Evolutionary conservation across 139 green algal species (phyloP), one percentile per base, ranked within the genome.

Genomic region (Choricystis sp.): DNA sequence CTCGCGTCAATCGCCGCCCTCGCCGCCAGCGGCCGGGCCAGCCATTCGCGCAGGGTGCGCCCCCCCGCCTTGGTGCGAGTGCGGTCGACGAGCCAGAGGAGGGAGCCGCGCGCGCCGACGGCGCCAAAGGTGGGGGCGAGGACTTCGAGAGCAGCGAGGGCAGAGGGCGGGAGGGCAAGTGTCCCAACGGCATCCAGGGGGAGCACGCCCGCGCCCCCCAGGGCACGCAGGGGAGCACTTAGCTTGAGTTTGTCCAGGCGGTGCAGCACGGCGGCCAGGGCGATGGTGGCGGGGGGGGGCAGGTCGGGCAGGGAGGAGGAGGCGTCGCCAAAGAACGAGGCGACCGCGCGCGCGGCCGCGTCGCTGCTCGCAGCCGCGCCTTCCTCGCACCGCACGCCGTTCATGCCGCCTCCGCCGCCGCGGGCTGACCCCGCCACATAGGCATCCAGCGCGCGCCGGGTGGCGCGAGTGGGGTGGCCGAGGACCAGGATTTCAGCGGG

Each of bases 61-160:
- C 68, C 67, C 1, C 89, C 89, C 29, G 73, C 66, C 2, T 70
- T 26, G 2, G 89, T 95, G 31, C 48, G 30, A 9, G 83, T 93
- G 52, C 80, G 77, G 71, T 94, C 81, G 55, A 96, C 59, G 29
- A 96, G 71, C 69, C 82, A 84, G 30, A 96, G 70, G 63, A 96
- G 72, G 3, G 81, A 89, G 30, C 9, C 40, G 40, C 40, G 40
- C 9, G 9, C 9, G 40, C 9, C 40, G 40, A 52, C 9, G 40
- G 9, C 40, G 40, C 40, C 40, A 56, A 19, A n/a, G 30, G 29
- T 48, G 26, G 22, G 26, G 26, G 28, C 31, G 27, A 83, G 59
- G 20, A 83, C 57, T 66, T 89, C 80, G 28, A 89, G 76, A 65
- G 86, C 76, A n/a, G 60, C 40, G 22, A 89, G 67, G 19, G 75